These are phyloP conservation scores for Nymphaea thermarum DNA, from an alignment of 164 flowering plant species.

Conservation along the genomic window DNA sequence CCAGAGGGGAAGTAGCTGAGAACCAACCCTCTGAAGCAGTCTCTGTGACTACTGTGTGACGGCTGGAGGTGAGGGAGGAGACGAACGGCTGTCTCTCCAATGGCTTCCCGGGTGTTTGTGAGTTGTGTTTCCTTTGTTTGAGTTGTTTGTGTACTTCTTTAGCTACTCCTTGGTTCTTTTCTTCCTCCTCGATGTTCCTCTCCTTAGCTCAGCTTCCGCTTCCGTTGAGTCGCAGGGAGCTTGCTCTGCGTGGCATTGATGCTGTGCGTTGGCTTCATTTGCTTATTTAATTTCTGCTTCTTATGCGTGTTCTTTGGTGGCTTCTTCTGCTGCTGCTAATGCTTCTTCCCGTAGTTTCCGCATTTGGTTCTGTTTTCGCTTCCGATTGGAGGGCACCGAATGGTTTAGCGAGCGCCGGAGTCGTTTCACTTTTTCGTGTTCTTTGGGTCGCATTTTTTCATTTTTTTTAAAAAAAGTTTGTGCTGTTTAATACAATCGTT, in stretches of 20 bases:
- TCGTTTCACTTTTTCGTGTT: neutral
- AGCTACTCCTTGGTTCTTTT: neutral
- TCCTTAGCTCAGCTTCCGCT: neutral
- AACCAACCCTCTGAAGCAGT: too few species aligned
- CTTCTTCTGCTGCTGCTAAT: neutral
- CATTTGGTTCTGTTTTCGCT: neutral
- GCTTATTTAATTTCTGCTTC: neutral
- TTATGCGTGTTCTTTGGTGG: neutral
- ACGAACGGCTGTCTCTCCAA: too few species aligned
- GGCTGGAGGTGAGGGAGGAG: too few species aligned
- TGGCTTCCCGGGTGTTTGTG: too few species aligned
- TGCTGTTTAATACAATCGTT: neutral
- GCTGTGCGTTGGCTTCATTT: too few species aligned
- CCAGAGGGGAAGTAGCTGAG: too few species aligned
- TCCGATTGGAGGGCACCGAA: neutral
- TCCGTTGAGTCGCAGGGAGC: neutral
- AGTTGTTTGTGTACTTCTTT: neutral
- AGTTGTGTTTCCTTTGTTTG: too few species aligned
- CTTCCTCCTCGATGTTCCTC: neutral
- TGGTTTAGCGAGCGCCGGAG: neutral
- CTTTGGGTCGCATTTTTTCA: neutral
- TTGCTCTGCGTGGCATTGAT: neutral
- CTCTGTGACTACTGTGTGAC: too few species aligned
- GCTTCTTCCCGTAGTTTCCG: neutral
- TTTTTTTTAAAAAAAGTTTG: too few species aligned